These are phyloP conservation scores for Auricularia sp. DNA, from an alignment of 768 basidiomycete genomes.

Conservation along the genomic window DNA sequence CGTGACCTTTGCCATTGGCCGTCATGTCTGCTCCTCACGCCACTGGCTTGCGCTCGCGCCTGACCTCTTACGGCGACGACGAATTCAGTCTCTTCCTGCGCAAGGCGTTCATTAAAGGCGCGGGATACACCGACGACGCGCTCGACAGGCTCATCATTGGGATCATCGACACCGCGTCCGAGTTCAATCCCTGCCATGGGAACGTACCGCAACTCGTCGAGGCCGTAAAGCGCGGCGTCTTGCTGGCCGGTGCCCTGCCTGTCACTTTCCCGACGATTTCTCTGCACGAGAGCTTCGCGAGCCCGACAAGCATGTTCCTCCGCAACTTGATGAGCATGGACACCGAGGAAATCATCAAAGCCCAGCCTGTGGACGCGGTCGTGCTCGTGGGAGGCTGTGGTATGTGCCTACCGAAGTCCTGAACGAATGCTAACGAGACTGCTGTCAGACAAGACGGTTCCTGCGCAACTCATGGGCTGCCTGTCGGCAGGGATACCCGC, in stretches of 20 bases:
- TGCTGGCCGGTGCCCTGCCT: conserved; percentile 15
- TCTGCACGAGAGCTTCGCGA: conserved; percentile 16
- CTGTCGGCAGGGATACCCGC: conserved; percentile 16
- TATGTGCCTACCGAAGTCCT: background rate
- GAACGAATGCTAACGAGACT: conserved; percentile 8
- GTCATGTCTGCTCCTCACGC: background rate
- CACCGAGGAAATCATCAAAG: conserved; percentile 18
- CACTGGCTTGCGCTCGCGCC: conserved; percentile 7
- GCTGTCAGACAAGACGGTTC: conserved; percentile 16
- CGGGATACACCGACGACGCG: conserved; percentile 19
- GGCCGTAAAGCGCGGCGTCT: conserved; percentile 16
- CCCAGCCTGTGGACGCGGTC: conserved; percentile 19
- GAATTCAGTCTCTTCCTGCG: conserved; percentile 19
- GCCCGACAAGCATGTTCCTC: conserved; percentile 3
- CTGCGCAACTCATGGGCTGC: conserved; percentile 19
- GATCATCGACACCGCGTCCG: conserved; percentile 18
- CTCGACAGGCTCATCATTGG: conserved; percentile 18
- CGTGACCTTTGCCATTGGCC: too few relatives aligned
- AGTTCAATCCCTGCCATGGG: conserved; percentile 19
- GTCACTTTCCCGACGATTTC: conserved; percentile 17
- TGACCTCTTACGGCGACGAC: conserved; percentile 17
- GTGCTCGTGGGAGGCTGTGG: conserved; percentile 14
- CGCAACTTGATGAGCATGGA: conserved; percentile 16
- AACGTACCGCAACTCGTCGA: conserved; percentile 12
- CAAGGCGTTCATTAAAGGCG: conserved; percentile 21